Evolutionary conservation across 805 yeast genomes (phyloP).

Genomic region (Barnettozyma californica): DNA sequence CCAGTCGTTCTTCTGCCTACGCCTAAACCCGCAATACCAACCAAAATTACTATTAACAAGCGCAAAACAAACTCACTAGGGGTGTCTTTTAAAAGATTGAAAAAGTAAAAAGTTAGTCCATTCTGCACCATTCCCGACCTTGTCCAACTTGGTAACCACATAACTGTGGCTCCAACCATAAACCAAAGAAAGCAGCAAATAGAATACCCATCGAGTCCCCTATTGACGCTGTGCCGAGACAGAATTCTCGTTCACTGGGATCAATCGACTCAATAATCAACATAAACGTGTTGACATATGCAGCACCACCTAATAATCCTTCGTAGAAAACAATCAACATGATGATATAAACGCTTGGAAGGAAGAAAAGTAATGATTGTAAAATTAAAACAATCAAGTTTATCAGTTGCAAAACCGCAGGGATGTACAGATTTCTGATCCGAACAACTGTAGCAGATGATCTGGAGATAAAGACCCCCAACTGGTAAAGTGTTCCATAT

Average conservation of each 20-base stretch:
- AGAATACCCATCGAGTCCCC: constrained; percentile 85
- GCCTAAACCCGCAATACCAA: constrained; percentile 3
- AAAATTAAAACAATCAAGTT: constrained; percentile 54
- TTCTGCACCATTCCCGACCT: constrained; percentile 78
- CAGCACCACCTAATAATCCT: constrained; percentile 85
- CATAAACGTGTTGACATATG: constrained; percentile 85
- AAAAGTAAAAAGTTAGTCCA: constrained; percentile 21
- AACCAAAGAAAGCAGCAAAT: constrained; percentile 69
- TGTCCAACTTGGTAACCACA: constrained; percentile 65
- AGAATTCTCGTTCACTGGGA: constrained; percentile 58
- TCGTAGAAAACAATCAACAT: constrained; percentile 73
- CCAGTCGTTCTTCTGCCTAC: constrained; percentile 6
- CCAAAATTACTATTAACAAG: constrained; percentile 11
- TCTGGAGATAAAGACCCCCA: constrained; percentile 89
- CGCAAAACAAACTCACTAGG: constrained; percentile 18
- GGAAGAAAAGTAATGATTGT: constrained; percentile 58
- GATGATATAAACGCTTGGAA: constrained; percentile 57
- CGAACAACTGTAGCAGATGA: constrained; percentile 71
- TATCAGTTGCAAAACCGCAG: constrained; percentile 60
- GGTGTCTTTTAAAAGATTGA: constrained; percentile 9
- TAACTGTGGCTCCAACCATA: constrained; percentile 66
- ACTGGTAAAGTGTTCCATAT: constrained; percentile 83
- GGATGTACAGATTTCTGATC: constrained; percentile 49
- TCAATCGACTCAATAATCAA: constrained; percentile 58
- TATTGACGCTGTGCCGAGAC: constrained; percentile 77